Conservation (phyloP, 1,139 yeast species). For the Candida sojae region DNA sequence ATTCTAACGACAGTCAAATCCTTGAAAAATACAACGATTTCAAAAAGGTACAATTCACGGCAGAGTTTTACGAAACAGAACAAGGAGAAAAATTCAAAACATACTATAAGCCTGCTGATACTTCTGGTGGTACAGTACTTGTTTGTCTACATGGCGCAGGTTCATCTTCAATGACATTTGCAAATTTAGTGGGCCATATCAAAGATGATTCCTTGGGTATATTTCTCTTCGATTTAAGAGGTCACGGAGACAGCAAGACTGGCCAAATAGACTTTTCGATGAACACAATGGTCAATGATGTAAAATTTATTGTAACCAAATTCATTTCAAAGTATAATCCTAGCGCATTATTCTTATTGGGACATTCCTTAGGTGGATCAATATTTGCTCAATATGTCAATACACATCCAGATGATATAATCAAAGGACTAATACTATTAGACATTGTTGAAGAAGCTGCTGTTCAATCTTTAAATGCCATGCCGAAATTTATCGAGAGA, state of each 20-base stretch:
- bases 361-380: slow-evolving; percentile 94
- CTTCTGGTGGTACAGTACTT: slow-evolving; percentile 53
- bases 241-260: slow-evolving; percentile 61
- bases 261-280: slow-evolving; percentile 44
- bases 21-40: slow-evolving; percentile 14
- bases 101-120: slow-evolving; percentile 58
- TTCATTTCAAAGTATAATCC: slow-evolving; percentile 28
- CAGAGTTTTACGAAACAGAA: slow-evolving; percentile 6
- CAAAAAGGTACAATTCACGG: slow-evolving; percentile 20
- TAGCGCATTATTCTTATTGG: slow-evolving; percentile 53
- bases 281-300: slow-evolving; percentile 58
- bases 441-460: slow-evolving; percentile 98
- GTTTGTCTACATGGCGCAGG: slow-evolving; percentile 96
- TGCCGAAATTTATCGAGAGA: slow-evolving; percentile 61
- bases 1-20: slow-evolving; percentile 7
- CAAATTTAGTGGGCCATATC: slow-evolving; percentile 41
- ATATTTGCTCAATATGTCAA: slow-evolving; percentile 56
- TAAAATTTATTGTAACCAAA: slow-evolving; percentile 43
- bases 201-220: slow-evolving; percentile 44
- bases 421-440: slow-evolving; percentile 70
- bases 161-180: slow-evolving; percentile 80
- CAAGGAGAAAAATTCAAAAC: slow-evolving; percentile 44
- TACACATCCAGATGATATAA: slow-evolving; percentile 13
- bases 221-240: slow-evolving; percentile 76
- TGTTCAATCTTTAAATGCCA: slow-evolving; percentile 60